Percentiles rank a stretch among this genome's conserved stretches.
Conservation (phyloP, 2,329 filamentous ascomycete genomes). For the Drechslerella dactyloides region DNA sequence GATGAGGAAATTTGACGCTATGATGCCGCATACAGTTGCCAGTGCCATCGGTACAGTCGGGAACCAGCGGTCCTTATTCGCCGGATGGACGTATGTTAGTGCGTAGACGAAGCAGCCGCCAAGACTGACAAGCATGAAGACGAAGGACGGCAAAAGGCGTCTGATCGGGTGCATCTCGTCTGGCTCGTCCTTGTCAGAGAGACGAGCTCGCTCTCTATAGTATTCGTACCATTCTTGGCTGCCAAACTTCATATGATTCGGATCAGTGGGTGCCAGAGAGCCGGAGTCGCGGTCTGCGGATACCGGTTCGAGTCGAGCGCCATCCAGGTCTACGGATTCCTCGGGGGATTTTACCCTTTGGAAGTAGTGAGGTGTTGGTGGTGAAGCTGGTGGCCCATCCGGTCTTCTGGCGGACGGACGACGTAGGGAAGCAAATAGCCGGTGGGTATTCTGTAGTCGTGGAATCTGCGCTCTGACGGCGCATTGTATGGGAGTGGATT, state of each 20-base stretch:
- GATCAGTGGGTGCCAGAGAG: slow-evolving; percentile 8
- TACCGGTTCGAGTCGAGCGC: not conserved
- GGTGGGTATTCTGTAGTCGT: not conserved
- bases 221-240: slow-evolving; percentile 36
- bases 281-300: slow-evolving; percentile 12
- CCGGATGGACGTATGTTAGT: slow-evolving; percentile 61
- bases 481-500: not conserved
- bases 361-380: not conserved
- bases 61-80: slow-evolving; percentile 63
- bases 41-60: slow-evolving; percentile 68
- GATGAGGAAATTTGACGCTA: slow-evolving; percentile 67
- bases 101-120: slow-evolving; percentile 56
- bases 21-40: slow-evolving; percentile 69
- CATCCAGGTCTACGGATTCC: not conserved
- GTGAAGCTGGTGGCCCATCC: slow-evolving; percentile 1
- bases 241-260: slow-evolving; percentile 20
- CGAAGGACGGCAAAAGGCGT: slow-evolving; percentile 57
- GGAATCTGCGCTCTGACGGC: not conserved
- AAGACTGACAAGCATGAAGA: slow-evolving; percentile 57
- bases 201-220: slow-evolving; percentile 15
- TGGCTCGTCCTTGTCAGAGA: slow-evolving; percentile 26
- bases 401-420: slow-evolving; percentile 13
- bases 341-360: not conserved
- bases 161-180: slow-evolving; percentile 49
- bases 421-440: slow-evolving; percentile 23